Base-by-base conservation (phyloP, 192 early-diverging fungal genomes). In the Phlyctochytrium bullatum region DNA sequence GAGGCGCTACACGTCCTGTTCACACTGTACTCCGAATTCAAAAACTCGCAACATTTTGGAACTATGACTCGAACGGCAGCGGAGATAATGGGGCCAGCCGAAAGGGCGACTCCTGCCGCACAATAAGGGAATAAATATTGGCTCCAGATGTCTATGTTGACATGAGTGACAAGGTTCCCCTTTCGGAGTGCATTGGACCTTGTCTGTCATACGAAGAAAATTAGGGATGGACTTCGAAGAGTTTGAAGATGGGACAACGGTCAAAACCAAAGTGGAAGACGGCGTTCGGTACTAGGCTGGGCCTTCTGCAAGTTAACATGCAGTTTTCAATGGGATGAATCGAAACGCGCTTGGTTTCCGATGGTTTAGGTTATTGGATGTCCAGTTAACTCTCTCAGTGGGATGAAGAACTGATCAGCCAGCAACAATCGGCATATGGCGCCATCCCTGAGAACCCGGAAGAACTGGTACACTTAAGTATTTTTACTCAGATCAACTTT, bases 31-130 rank as follows among this genome's bases (percentile, higher is more conserved):
- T 71, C 77, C 12, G 85, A 85, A 59, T 87, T 87, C 58, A 86
- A 82, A 57, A 84, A 85, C 63, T 81, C 78, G 30, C 78, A 82
- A 59, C 85, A 87, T 76, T 87, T 87, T 62, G 73, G 81, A 64
- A 67, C 73, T 2, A 57, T 86, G 62, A n/a, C n/a, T n/a, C n/a
- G n/a, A n/a, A n/a, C n/a, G n/a, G n/a, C n/a, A n/a, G n/a, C n/a
- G n/a, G n/a, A n/a, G n/a, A n/a, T n/a, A n/a, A n/a, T n/a, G n/a
- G n/a, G n/a, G n/a, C n/a, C n/a, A n/a, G n/a, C n/a, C n/a, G n/a
- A n/a, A n/a, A n/a, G n/a, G n/a, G n/a, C n/a, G n/a, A n/a, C n/a
- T n/a, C n/a, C n/a, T n/a, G n/a, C n/a, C n/a, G n/a, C n/a, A n/a
- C n/a, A n/a, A n/a, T n/a, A n/a, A n/a, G n/a, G n/a, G n/a, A n/a